phyloP scores from a whole-genome alignment of 2,329 filamentous ascomycete genomes.

The Ophiostoma angusticollis region DNA sequence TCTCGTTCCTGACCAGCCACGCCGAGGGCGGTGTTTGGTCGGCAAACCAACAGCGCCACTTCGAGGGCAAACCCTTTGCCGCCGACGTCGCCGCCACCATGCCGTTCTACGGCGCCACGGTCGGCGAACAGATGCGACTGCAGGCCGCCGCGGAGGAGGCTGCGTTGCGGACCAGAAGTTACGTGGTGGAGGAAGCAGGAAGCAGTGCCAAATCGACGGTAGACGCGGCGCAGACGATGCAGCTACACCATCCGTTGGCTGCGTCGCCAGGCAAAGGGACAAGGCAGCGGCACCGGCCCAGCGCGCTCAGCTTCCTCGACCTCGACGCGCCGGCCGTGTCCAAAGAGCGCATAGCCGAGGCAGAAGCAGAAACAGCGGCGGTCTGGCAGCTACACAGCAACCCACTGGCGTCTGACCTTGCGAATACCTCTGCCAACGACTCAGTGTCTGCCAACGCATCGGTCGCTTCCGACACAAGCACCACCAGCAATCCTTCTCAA shows the following conservation, averaged over 20 bases:
- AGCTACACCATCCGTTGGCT: neutral
- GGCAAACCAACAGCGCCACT: constrained; percentile 3
- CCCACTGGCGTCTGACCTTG: neutral
- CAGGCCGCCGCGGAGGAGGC: neutral
- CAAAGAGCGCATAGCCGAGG: constrained; percentile 19
- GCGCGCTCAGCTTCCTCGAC: constrained; percentile 43
- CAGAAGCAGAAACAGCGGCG: constrained; percentile 11
- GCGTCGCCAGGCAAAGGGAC: too few species aligned
- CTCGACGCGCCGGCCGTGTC: constrained; percentile 39
- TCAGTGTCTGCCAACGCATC: neutral
- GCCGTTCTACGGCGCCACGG: constrained; percentile 4
- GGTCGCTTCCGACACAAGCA: neutral
- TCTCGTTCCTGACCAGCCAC: neutral
- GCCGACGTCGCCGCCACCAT: constrained; percentile 1
- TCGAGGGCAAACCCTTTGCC: constrained; percentile 3
- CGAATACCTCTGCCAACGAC: neutral
- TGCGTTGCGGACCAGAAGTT: too few species aligned
- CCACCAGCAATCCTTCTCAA: constrained; percentile 28
- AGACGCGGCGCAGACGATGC: neutral
- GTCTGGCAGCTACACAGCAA: constrained; percentile 13
- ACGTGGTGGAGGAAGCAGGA: too few species aligned
- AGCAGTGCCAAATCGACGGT: too few species aligned
- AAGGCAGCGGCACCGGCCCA: constrained; percentile 15
- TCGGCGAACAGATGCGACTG: neutral
- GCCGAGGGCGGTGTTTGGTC: constrained; percentile 1